A percentile compares a stretch with the other conserved stretches of the same genome.
These are phyloP conservation scores for Pseudogymnoascus sp. DNA, from an alignment of 2,329 filamentous ascomycete species.

Conservation along the genomic window DNA sequence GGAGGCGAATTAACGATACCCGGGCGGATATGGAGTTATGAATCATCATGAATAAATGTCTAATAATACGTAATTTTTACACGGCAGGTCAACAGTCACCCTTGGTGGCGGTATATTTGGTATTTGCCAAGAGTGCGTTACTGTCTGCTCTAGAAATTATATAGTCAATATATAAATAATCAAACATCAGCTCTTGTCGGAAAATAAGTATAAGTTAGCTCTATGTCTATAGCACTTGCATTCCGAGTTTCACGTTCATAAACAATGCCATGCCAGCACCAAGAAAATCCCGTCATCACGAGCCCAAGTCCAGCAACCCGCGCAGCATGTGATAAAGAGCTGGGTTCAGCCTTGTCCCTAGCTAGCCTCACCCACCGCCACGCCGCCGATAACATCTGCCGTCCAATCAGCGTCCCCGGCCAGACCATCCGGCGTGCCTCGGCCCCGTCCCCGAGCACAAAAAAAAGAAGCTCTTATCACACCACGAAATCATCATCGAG, in stretches of 20 bases:
- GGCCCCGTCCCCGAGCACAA: background rate
- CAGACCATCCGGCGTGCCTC: background rate
- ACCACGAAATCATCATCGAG: conserved; percentile 4
- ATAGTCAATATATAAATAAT: background rate
- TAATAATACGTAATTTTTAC: background rate
- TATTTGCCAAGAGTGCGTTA: background rate
- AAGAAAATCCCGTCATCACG: background rate
- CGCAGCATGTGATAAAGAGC: background rate
- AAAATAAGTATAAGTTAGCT: background rate
- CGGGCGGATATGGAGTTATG: conserved; percentile 4
- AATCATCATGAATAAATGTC: background rate
- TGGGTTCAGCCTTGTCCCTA: background rate
- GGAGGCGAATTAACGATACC: background rate
- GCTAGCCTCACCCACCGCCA: background rate
- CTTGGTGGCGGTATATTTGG: background rate
- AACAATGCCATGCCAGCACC: background rate
- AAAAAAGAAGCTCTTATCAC: conserved; percentile 7
- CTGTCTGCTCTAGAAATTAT: background rate
- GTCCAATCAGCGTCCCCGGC: background rate
- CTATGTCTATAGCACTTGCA: background rate
- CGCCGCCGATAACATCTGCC: background rate
- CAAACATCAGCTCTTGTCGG: background rate
- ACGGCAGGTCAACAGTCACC: background rate
- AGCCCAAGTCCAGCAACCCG: background rate
- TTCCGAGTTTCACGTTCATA: background rate